Evolutionary conservation across 1,284 basidiomycete species (phyloP), one percentile per base, ranked within the genome.

Genomic region (Ganoderma meredithae): DNA sequence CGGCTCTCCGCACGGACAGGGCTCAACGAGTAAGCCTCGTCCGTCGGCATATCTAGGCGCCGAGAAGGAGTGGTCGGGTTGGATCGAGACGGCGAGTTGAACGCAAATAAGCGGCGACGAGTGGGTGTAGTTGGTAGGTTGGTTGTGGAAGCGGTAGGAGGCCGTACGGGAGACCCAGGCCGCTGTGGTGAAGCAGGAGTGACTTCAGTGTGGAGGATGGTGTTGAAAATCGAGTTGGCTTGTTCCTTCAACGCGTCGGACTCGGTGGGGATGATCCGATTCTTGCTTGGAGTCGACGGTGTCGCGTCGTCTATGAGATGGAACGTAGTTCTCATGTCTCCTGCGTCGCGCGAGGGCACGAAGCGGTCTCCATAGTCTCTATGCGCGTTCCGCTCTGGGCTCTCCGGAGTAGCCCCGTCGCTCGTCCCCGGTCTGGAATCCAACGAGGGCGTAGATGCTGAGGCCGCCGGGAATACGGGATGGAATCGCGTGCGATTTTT

Each of bases 1-100:
- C 95, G 90, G 72, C 90, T 95, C 74, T 94, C 91, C 36, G 91
- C 89, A 10, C 95, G 92, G 7, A 99, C 94, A 8, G 97, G 97
- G 68, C 92, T 95, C 80, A 95, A 88, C 22, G 94, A 95, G 79
- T 98, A 99, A 0, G 91, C 91, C 70, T 95, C 91, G 76, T 97
- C 95, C 0, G 88, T 88, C 1, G 91, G 87, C 3, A 86, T 85
- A 76, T 94, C 92, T 33, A 94, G 84, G n/a, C 91, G 84, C 27
- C 90, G 86, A 27, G 78, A 82, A 27, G 85, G 91, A 52, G 84
- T 90, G 67, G 82, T 81, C 25, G 89, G 85, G 68, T 87, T 86
- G 17, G 87, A 88, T 5, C 81, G 79, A 10, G 84, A 85, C 9
- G 92, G 89, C 0, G 92, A 90, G 59, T 85, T 85, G 79, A 89